Base-by-base conservation (phyloP, 192 early-diverging fungal species). In the Entrophospora sp. region DNA sequence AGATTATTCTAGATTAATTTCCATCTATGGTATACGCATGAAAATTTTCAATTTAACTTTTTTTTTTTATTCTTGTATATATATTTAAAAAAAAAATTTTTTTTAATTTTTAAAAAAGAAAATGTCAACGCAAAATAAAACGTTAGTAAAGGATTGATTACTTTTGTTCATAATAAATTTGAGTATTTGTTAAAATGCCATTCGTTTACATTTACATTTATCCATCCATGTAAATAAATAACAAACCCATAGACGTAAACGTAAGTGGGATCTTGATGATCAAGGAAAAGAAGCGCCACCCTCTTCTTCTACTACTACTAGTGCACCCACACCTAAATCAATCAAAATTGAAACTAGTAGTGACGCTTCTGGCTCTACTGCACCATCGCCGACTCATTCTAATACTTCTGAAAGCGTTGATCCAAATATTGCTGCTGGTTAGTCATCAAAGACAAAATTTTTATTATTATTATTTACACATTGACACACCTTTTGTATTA, bases 221-320 rank as follows among this genome's bases (percentile, higher is more conserved):
- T n/a, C n/a, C n/a, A n/a, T n/a, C n/a, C n/a, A n/a, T n/a, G n/a
- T n/a, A n/a, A n/a, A n/a, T n/a, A n/a, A n/a, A n/a, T n/a, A n/a
- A n/a, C n/a, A n/a, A n/a, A n/a, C n/a, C n/a, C n/a, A n/a, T 49
- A 64, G 62, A 10, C 62, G 72, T 30, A 77, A 77, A 32, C 69
- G 72, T 28, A 73, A 74, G 52, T 77, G 75, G 72, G 75, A 77
- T 61, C 66, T 74, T 20, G 72, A 73, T 64, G 75, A 77, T 62
- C 69, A 70, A 60, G 70, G 67, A 36, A 49, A 74, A n/a, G 46
- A 66, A 24, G 51, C 63, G 16, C 35, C 71, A 7, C 66, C 70
- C 1, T 30, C 37, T 16, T 24, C 61, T 16, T 22, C 25, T 28
- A 44, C 67, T 44, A 24, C 8, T 34, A 18, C 65, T 35, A 22